Evolutionary conservation across 2,329 filamentous ascomycete species (phyloP).

Genomic region (Penicillium sp.): DNA sequence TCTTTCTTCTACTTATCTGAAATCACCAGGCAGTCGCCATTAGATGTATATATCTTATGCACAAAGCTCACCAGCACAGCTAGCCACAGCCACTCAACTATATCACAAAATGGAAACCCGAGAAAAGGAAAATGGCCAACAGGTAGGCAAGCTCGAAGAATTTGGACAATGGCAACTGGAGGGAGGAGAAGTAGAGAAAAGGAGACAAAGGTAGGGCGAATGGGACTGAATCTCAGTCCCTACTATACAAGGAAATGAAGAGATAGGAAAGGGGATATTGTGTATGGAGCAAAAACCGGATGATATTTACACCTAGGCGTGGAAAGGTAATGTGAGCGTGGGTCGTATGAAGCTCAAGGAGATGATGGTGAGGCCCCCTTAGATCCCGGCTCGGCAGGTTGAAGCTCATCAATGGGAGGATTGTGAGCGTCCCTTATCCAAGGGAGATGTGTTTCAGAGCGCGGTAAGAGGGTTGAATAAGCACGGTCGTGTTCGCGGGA

Average conservation of each 20-base stretch:
- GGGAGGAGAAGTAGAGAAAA: background rate
- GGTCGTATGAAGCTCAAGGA: background rate
- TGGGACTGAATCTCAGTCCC: background rate
- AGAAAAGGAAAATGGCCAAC: background rate
- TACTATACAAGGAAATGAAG: constrained; percentile 16
- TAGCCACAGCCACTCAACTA: background rate
- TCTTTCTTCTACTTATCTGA: background rate
- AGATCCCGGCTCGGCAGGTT: background rate
- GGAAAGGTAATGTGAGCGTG: background rate
- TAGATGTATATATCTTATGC: background rate
- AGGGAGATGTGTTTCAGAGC: constrained; percentile 4
- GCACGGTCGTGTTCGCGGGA: constrained; percentile 5
- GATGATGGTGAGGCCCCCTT: constrained; percentile 3
- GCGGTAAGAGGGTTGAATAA: constrained; percentile 17
- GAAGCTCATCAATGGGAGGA: background rate
- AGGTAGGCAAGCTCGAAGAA: background rate
- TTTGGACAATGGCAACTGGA: background rate
- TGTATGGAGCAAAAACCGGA: background rate
- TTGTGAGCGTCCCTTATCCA: background rate
- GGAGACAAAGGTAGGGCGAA: background rate
- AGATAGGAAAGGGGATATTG: too few relatives aligned
- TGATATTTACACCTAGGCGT: background rate
- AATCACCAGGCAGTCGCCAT: background rate
- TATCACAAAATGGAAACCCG: background rate
- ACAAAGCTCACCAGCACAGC: background rate